Evolutionary conservation across 176 grass and related monocot species (phyloP).

Genomic region (Canna indica): DNA sequence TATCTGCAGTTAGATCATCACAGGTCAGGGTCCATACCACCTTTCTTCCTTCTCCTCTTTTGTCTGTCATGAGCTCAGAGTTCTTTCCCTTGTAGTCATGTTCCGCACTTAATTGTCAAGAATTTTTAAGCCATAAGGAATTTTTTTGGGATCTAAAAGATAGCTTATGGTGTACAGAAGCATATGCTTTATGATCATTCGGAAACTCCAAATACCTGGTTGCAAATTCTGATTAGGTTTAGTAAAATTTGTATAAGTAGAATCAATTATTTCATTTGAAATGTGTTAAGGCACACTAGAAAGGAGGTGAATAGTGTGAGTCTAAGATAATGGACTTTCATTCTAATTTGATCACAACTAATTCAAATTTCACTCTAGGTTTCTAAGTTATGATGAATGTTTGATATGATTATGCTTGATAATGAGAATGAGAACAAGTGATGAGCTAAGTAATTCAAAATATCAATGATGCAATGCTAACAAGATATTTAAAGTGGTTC

Average conservation of each 20-base stretch:
- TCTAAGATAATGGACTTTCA: no score
- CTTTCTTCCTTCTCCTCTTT: conserved; percentile 1
- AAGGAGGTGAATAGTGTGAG: no score
- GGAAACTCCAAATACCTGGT: neutral
- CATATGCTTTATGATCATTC: neutral
- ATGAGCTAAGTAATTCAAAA: no score
- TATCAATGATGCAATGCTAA: no score
- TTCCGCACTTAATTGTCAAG: neutral
- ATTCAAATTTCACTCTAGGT: no score
- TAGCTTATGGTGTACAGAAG: neutral
- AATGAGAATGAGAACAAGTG: no score
- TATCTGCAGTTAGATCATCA: neutral
- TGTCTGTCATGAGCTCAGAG: neutral
- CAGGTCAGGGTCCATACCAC: conserved; percentile 15
- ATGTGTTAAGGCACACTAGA: no score
- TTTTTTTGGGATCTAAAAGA: neutral
- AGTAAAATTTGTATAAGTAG: neutral
- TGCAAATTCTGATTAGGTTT: neutral
- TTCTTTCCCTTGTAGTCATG: neutral
- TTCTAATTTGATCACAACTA: no score
- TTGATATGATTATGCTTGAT: no score
- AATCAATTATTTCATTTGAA: neutral
- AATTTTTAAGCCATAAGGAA: neutral
- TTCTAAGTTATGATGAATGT: no score
- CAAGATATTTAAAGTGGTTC: no score